These are phyloP conservation scores for Xylaria multiplex DNA, from an alignment of 2,329 filamentous ascomycete genomes.

Conservation along the genomic window DNA sequence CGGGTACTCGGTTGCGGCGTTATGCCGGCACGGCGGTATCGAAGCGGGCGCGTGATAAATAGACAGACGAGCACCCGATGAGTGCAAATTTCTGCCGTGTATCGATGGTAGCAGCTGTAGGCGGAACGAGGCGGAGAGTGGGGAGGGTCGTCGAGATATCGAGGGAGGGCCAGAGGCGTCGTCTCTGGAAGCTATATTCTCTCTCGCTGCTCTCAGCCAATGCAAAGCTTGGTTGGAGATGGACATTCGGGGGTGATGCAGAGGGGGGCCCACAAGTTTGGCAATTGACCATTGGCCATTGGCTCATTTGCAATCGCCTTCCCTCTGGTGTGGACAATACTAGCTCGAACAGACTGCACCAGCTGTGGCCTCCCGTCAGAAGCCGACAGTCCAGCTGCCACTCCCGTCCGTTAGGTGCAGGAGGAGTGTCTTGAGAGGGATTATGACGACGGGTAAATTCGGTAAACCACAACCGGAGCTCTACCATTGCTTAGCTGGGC, in stretches of 20 bases:
- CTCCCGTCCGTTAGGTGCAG: too few relatives aligned
- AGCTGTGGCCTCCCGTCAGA: not conserved
- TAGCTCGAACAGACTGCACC: not conserved
- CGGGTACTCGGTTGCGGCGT: slow-evolving; percentile 22
- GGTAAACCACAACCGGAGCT: slow-evolving; percentile 16
- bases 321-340: not conserved
- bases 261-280: slow-evolving; percentile 20
- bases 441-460: slow-evolving; percentile 38
- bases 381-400: not conserved
- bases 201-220: slow-evolving; percentile 9
- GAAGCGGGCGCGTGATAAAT: slow-evolving; percentile 23
- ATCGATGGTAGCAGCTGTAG: not conserved
- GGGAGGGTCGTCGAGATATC: slow-evolving; percentile 10
- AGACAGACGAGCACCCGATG: slow-evolving; percentile 7
- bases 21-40: slow-evolving; percentile 17
- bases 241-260: slow-evolving; percentile 21
- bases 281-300: slow-evolving; percentile 26
- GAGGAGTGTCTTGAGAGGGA: too few relatives aligned
- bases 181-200: slow-evolving; percentile 31
- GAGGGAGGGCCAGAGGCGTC: slow-evolving; percentile 15
- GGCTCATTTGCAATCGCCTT: slow-evolving; percentile 1
- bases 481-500: not conserved
- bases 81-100: not conserved
- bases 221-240: slow-evolving; percentile 22
- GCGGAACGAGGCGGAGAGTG: not conserved